Base-by-base conservation (phyloP, 2,329 filamentous ascomycete species). In the Alternaria burnsii region DNA sequence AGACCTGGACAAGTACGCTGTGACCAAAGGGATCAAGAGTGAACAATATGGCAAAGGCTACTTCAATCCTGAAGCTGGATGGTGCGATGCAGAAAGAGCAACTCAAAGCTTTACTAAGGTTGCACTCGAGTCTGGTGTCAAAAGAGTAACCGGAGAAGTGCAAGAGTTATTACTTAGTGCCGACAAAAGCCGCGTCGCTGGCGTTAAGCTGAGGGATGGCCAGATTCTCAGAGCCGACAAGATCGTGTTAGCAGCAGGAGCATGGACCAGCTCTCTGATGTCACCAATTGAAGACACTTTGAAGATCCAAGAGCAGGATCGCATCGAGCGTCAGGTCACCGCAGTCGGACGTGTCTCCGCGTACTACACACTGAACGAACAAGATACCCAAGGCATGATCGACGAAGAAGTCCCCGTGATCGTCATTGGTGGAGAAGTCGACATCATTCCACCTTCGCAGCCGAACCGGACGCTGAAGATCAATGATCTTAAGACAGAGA, bases 331-430 rank as follows among this genome's bases (percentile, higher is more conserved):
- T 28, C 87, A 90, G 64, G 78, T 84, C 18, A 78, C 81, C 43
- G 87, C 87, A 5, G 86, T 87, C 0, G 88, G 86, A 1, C 85
- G 89, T 16, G 84, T 84, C 3, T 86, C 86, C 0, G 87, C 85
- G 0, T 86, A 88, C 76, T 84, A 85, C 26, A 80, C 82, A 34
- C 80, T 90, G 7, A 80, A 82, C 6, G 77, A 82, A 1, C 76
- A 78, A 11, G 84, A 88, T 62, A 63, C 67, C 0, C 67, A 58
- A 22, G 40, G 48, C 80, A 82, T 68, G 70, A 82, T 52, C 76
- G 79, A 67, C 83, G 87, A 58, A 73, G 80, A 40, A 66, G 81
- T 86, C 38, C 87, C 88, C 0, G 85, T 89, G 0, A 78, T 89
- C 11, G 79, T 84, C 9, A 82, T 83, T 56, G 82, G 82, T 0